Evolutionary conservation across 768 basidiomycete genomes (phyloP), one percentile per base, ranked within the genome.

Genomic region (Psilocybe azurescens): DNA sequence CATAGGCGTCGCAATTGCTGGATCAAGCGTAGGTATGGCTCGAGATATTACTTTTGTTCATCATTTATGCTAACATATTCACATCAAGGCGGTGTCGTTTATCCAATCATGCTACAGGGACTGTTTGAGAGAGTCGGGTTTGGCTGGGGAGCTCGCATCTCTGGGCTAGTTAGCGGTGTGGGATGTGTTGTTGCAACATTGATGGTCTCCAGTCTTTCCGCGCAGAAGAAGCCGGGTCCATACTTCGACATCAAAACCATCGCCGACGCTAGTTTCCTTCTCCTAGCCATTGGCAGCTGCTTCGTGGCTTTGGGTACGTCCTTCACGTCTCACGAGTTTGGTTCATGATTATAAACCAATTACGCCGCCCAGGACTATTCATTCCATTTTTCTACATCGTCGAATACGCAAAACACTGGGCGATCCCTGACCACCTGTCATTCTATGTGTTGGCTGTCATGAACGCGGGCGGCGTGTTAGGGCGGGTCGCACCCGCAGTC

Each of bases 311-410:
- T 90, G 33, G 89, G 89, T 89, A 64, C 47, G 46, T 51, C 47
- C 44, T 48, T 41, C 24, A 30, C 29, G 18, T 41, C 47, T 16
- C 24, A 56, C 11, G 24, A 61, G 30, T 16, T 11, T n/a, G 10
- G 41, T 47, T 10, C 14, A 58, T 48, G 44, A 50, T 38, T 47
- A 24, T 18, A 14, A 14, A 54, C 38, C 53, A n/a, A 44, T 56
- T 38, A 36, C 53, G 33, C 55, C 28, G 7, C 53, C 33, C 65
- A 91, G 90, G 89, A 29, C 74, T 90, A 3, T 91, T 89, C 74
- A 87, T 86, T 24, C 90, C 90, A 6, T 87, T 84, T 71, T 88
- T 90, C 70, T 92, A 86, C 75, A 85, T 92, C 56, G 82, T 85
- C 20, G 81, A 83, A 53, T 90, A 86, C 71, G 77, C 88, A 18